Conservation (phyloP, 176 grass and related monocot genomes). For the Oryza longistaminata region DNA sequence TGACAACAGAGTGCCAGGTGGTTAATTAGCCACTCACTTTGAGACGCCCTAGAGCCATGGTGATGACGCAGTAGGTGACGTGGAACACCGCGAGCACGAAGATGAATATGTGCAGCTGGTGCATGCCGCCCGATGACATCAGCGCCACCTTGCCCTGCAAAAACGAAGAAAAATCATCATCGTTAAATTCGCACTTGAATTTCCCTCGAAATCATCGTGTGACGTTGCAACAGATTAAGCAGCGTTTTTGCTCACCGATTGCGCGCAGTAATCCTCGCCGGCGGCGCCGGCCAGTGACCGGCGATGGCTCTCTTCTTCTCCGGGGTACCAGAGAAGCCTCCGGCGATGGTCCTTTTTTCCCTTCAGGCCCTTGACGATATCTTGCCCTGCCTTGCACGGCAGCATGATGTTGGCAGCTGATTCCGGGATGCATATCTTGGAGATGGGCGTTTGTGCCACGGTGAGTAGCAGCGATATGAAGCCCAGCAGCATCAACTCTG, state of each 20-base stretch:
- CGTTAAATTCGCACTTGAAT: background rate
- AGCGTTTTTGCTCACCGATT: conserved; percentile 13
- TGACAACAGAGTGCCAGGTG: background rate
- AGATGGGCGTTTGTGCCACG: conserved; percentile 50
- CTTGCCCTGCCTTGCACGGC: conserved; percentile 41
- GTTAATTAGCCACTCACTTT: conserved; percentile 50
- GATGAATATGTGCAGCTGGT: conserved; percentile 88
- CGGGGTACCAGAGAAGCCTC: conserved; percentile 37
- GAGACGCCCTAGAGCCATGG: conserved; percentile 61
- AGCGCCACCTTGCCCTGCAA: conserved; percentile 65
- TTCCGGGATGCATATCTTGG: conserved; percentile 64
- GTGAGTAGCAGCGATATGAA: conserved; percentile 89
- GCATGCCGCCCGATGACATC: conserved; percentile 55
- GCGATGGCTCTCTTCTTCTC: conserved; percentile 9
- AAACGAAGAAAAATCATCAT: background rate
- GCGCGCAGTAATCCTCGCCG: background rate
- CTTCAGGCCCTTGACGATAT: background rate
- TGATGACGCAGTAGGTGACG: conserved; percentile 71
- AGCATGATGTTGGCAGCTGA: conserved; percentile 59
- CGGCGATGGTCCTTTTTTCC: background rate
- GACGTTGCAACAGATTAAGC: too few species aligned
- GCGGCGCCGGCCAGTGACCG: conserved; percentile 40
- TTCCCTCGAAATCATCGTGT: background rate
- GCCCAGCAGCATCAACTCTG: conserved; percentile 88
- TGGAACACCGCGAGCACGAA: conserved; percentile 89